Percentiles rank a stretch among this genome's conserved stretches.
phyloP scores from a whole-genome alignment of 2,329 filamentous ascomycete genomes.

The Exophiala calicioides region DNA sequence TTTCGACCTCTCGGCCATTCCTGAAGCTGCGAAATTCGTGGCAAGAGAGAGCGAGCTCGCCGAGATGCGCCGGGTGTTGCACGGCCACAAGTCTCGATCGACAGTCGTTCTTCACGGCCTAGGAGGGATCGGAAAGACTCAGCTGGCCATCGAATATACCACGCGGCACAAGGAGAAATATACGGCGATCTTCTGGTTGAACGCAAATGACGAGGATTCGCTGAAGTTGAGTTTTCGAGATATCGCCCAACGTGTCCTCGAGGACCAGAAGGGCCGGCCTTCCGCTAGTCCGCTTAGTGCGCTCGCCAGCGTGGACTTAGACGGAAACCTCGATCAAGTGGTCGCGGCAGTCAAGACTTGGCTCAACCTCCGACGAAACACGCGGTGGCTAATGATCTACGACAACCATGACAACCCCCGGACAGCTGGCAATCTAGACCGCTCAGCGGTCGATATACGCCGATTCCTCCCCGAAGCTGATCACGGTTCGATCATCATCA shows the following conservation, averaged over 20 bases:
- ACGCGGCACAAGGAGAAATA: conserved; percentile 40
- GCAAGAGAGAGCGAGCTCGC: conserved; percentile 29
- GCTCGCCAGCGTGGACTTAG: conserved; percentile 4
- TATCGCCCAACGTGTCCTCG: conserved; percentile 13
- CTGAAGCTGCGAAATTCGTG: conserved; percentile 26
- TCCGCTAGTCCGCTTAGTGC: conserved; percentile 22
- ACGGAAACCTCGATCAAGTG: conserved; percentile 13
- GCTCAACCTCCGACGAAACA: conserved; percentile 25
- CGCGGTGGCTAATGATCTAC: conserved; percentile 30
- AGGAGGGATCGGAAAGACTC: too few species aligned
- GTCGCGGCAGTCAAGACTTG: conserved; percentile 12
- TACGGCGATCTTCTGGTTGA: conserved; percentile 48
- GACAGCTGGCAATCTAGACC: conserved; percentile 8
- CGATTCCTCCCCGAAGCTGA: conserved; percentile 23
- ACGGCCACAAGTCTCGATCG: conserved; percentile 5
- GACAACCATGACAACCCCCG: conserved; percentile 30
- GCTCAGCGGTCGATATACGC: conserved; percentile 24
- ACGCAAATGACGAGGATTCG: conserved; percentile 41
- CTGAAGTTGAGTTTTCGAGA: conserved; percentile 38
- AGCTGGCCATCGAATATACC: conserved; percentile 43
- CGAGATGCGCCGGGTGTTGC: conserved; percentile 27
- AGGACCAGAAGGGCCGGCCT: background rate
- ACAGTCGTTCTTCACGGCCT: conserved; percentile 42
- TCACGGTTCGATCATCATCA: conserved; percentile 30
- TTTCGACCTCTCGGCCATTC: conserved; percentile 22